Percentiles rank a stretch among this genome's conserved stretches.
Evolutionary conservation across 208 protist species (phyloP).

Genomic region (Eutreptiella sp.): DNA sequence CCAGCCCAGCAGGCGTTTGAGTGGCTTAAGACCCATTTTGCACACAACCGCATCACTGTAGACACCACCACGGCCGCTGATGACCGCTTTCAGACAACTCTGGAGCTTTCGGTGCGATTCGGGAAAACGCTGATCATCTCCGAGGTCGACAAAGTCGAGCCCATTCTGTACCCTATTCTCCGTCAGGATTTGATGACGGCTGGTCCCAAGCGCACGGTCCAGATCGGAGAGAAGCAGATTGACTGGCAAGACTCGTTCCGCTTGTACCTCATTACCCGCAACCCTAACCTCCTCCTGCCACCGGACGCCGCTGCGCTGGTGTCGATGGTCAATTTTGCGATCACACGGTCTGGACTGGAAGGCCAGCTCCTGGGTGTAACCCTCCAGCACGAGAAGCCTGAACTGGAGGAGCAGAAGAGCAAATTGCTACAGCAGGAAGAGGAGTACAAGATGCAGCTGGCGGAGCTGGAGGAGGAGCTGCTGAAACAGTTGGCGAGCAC

Average conservation of each 20-base stretch:
- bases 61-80: conserved; percentile 84
- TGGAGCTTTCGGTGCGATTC: conserved; percentile 95
- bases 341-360: conserved; percentile 91
- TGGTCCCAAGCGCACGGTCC: conserved; percentile 79
- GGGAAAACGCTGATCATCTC: conserved; percentile 95
- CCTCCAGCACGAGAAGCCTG: conserved; percentile 93
- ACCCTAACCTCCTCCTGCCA: conserved; percentile 70
- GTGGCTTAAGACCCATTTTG: conserved; percentile 83
- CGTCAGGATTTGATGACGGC: conserved; percentile 80
- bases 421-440: conserved; percentile 89
- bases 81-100: conserved; percentile 77
- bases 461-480: conserved; percentile 82
- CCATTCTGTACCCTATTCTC: conserved; percentile 89
- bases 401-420: conserved; percentile 87
- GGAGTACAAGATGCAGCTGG: conserved; percentile 84
- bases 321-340: conserved; percentile 90
- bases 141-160: conserved; percentile 90
- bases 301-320: conserved; percentile 83
- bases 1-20: conserved; percentile 76
- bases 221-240: conserved; percentile 92
- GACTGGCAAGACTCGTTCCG: conserved; percentile 94
- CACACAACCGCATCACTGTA: conserved; percentile 53
- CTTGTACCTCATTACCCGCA: conserved; percentile 87
- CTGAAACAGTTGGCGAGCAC: conserved; percentile 82
- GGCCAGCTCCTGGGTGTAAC: conserved; percentile 92